A percentile compares a stretch with the other conserved stretches of the same genome.
These are phyloP conservation scores for Aaosphaeria pasadenensis DNA, from an alignment of 2,329 filamentous ascomycete genomes.

Conservation along the genomic window DNA sequence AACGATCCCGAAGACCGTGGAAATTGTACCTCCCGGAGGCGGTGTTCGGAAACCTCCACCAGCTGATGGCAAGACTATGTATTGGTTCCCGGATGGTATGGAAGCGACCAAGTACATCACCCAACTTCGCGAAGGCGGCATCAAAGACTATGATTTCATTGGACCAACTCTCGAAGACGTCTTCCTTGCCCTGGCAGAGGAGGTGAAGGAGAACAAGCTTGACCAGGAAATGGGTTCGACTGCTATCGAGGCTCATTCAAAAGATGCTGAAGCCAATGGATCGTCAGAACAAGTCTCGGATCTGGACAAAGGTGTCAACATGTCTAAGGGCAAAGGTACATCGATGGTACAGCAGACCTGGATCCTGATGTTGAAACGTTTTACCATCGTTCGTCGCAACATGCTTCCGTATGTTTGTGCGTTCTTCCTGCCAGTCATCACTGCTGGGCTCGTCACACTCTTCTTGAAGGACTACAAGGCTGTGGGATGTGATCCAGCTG, in stretches of 20 bases:
- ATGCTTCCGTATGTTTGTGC: slow-evolving; percentile 73
- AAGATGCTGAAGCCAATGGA: slow-evolving; percentile 14
- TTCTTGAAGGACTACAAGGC: slow-evolving; percentile 62
- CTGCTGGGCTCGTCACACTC: slow-evolving; percentile 74
- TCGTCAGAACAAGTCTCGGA: slow-evolving; percentile 28
- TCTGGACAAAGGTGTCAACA: slow-evolving; percentile 34
- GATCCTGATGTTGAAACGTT: slow-evolving; percentile 75
- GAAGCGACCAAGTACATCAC: slow-evolving; percentile 70
- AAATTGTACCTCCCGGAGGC: slow-evolving; percentile 48
- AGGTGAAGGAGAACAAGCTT: slow-evolving; percentile 58
- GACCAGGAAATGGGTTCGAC: slow-evolving; percentile 18
- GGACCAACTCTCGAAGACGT: slow-evolving; percentile 92
- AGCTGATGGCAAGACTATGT: slow-evolving; percentile 66
- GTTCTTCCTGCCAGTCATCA: slow-evolving; percentile 73
- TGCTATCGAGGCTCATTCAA: slow-evolving; percentile 9
- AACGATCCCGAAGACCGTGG: slow-evolving; percentile 28
- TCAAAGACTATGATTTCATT: slow-evolving; percentile 78
- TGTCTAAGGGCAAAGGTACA: slow-evolving; percentile 67
- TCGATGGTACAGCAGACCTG: slow-evolving; percentile 67
- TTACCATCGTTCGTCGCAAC: slow-evolving; percentile 74
- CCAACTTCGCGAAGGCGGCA: slow-evolving; percentile 61
- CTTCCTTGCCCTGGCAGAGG: slow-evolving; percentile 81
- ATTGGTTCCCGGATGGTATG: slow-evolving; percentile 66
- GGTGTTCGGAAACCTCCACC: slow-evolving; percentile 42
- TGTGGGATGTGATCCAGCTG: slow-evolving; percentile 46